These are phyloP conservation scores for Henckelia pumila DNA, from an alignment of 257 asterid genomes.

Conservation along the genomic window DNA sequence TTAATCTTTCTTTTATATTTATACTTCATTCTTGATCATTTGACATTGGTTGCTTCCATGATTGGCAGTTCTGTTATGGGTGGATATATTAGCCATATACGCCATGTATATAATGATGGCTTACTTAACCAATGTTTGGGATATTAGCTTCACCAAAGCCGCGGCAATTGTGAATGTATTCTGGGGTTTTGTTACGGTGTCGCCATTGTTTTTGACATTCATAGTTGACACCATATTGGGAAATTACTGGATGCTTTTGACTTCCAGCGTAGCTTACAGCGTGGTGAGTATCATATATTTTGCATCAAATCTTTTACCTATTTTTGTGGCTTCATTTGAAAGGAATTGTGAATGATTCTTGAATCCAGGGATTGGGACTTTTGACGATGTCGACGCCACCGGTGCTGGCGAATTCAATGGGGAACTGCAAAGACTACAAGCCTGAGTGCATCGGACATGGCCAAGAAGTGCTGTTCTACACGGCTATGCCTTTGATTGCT, in stretches of 20 bases:
- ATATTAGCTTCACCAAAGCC: constrained; percentile 33
- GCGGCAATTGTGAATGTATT: constrained; percentile 33
- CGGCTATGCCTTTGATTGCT: constrained; percentile 30
- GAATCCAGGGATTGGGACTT: constrained; percentile 14
- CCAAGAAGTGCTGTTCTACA: neutral
- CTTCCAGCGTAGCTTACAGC: constrained; percentile 20
- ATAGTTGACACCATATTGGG: constrained; percentile 5
- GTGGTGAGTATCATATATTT: neutral
- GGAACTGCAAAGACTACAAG: neutral
- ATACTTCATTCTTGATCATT: neutral
- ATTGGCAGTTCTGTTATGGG: constrained; percentile 35
- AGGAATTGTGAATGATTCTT: neutral
- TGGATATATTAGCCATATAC: constrained; percentile 36
- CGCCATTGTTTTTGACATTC: constrained; percentile 18
- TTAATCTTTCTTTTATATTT: neutral
- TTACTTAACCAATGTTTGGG: constrained; percentile 38
- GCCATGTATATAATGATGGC: constrained; percentile 37
- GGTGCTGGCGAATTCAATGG: neutral
- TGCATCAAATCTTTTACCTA: too few relatives aligned
- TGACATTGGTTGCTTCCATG: neutral
- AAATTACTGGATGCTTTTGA: constrained; percentile 9
- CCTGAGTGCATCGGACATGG: neutral
- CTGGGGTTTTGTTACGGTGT: constrained; percentile 24
- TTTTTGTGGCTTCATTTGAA: too few relatives aligned
- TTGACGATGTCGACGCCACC: constrained; percentile 17